A percentile compares a stretch with the other conserved stretches of the same genome.
phyloP scores from a whole-genome alignment of 257 asterid genomes.

The Oldenlandia corymbosa region DNA sequence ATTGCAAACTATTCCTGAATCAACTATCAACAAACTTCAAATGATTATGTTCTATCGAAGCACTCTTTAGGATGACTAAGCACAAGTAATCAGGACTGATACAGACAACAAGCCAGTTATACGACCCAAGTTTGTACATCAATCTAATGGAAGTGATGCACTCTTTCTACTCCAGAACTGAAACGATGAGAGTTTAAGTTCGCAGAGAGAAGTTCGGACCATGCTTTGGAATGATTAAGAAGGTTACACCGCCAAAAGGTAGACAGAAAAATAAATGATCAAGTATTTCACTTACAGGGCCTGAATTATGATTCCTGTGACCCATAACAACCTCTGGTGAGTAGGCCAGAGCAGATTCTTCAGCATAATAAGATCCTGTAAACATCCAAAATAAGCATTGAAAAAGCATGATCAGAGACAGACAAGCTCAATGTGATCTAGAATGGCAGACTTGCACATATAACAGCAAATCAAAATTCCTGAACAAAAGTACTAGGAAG shows the following conservation, averaged over 20 bases:
- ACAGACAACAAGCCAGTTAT: not conserved
- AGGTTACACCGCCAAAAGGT: not conserved
- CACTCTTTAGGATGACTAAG: not conserved
- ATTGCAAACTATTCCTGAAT: not conserved
- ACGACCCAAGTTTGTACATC: not conserved
- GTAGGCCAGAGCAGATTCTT: conserved; percentile 41
- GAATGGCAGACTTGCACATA: not conserved
- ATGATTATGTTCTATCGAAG: not conserved
- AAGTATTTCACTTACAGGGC: conserved; percentile 38
- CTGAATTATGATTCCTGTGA: conserved; percentile 36
- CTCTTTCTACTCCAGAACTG: not conserved
- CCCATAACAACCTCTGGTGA: conserved; percentile 39
- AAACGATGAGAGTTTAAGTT: not conserved
- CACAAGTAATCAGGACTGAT: not conserved
- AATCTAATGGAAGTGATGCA: not conserved
- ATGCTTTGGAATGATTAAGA: conserved; percentile 10
- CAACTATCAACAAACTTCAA: not conserved
- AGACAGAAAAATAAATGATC: conserved; percentile 2
- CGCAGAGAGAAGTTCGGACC: not conserved
- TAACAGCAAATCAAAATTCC: not conserved
- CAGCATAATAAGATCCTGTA: conserved; percentile 43
- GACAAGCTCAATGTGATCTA: not conserved
- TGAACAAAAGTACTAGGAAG: not conserved
- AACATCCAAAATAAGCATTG: conserved; percentile 4
- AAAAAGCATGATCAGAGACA: not conserved